These are phyloP conservation scores for Argentina anserina DNA, from an alignment of 306 rosid species.

Conservation along the genomic window DNA sequence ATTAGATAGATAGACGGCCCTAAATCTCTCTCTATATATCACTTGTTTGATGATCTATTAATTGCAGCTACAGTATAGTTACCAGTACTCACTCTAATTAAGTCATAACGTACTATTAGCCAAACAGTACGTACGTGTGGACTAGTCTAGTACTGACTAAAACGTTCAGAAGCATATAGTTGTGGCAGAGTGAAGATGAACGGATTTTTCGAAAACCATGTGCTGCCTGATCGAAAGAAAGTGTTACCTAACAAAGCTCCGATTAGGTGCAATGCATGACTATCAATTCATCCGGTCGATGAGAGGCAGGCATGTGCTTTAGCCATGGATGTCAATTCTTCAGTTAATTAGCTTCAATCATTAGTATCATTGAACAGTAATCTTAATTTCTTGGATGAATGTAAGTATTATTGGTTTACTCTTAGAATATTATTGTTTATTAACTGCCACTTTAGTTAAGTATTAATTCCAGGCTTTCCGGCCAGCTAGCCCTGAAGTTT, in stretches of 20 bases:
- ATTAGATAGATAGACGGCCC: too few species aligned
- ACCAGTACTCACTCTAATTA: too few species aligned
- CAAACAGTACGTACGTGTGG: background rate
- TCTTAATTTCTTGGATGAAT: background rate
- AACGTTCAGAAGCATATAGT: background rate
- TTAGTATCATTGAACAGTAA: background rate
- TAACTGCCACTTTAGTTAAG: slow-evolving; percentile 8
- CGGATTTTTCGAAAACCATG: background rate
- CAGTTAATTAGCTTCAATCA: slow-evolving; percentile 1
- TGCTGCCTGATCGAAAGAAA: background rate
- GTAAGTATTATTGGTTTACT: background rate
- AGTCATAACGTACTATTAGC: background rate
- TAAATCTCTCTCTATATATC: too few species aligned
- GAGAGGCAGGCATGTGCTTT: slow-evolving; percentile 8
- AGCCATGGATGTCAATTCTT: background rate
- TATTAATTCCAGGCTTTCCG: background rate
- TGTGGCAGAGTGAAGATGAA: background rate
- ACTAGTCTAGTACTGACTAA: background rate
- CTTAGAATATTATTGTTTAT: background rate
- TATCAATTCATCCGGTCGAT: background rate
- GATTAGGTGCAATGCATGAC: background rate
- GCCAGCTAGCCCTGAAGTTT: background rate
- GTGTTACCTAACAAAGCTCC: slow-evolving; percentile 1
- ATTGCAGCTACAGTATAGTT: too few species aligned
- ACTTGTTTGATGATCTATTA: too few species aligned